phyloP scores from a whole-genome alignment of 2,329 filamentous ascomycete genomes.

The Clonostachys chloroleuca region DNA sequence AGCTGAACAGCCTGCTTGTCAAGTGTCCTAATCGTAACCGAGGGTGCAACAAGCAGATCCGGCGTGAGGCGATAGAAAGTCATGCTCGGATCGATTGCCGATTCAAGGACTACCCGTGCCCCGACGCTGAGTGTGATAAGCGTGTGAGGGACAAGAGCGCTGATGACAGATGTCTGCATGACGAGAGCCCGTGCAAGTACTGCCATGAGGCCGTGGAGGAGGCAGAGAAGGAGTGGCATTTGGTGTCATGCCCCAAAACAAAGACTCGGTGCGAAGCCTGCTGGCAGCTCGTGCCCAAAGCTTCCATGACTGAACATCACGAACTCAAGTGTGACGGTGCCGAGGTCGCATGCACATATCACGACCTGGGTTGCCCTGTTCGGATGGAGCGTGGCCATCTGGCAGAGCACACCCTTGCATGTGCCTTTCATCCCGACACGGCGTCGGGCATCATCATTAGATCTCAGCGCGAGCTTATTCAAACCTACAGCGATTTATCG shows the following conservation, averaged over 20 bases:
- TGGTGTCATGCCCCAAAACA: constrained; percentile 37
- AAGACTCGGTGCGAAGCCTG: constrained; percentile 46
- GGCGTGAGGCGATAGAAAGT: constrained; percentile 48
- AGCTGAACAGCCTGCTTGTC: constrained; percentile 56
- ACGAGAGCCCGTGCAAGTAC: constrained; percentile 43
- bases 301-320: constrained; percentile 40
- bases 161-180: constrained; percentile 51
- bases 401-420: constrained; percentile 38
- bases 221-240: constrained; percentile 28
- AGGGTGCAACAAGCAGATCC: constrained; percentile 45
- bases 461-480: constrained; percentile 41
- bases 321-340: constrained; percentile 44
- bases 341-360: constrained; percentile 41
- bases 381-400: constrained; percentile 28
- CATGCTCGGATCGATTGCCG: constrained; percentile 55
- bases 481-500: constrained; percentile 27
- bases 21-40: constrained; percentile 48
- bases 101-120: constrained; percentile 52
- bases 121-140: constrained; percentile 45
- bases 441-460: constrained; percentile 47
- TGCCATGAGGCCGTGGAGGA: constrained; percentile 46
- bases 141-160: constrained; percentile 44
- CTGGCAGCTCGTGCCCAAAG: constrained; percentile 33
- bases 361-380: constrained; percentile 27
- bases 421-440: constrained; percentile 44